Evolutionary conservation across 2,329 filamentous ascomycete genomes (phyloP), one percentile per base, ranked within the genome.

Genomic region (Pyrenophora seminiperda): DNA sequence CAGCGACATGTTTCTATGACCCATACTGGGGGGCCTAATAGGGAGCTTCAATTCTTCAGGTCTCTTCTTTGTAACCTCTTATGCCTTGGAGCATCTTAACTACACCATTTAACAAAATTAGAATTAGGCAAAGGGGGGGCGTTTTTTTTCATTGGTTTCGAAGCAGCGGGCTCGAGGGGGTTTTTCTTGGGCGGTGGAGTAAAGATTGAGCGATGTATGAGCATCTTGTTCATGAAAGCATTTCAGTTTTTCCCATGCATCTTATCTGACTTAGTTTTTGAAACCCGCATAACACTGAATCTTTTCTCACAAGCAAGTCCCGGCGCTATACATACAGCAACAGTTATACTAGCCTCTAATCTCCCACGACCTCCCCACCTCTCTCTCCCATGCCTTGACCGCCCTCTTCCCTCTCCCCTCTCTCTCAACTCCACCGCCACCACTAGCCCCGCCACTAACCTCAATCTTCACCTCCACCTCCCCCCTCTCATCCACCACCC

Each of bases 81-180:
- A 53, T 50, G 47, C 47, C 44, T 42, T 41, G 31, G 47, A 15
- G 53, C 50, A 52, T 57, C 41, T 46, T 37, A 42, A 53, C 37
- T 53, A 50, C 41, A 56, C 36, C 47, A 55, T 60, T 60, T 51
- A 49, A 60, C 53, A 62, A 34, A 41, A 33, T 27, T 67, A 67
- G 61, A 64, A 41, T 50, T 14, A 51, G 50, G 41, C 41, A 15
- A n/a, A n/a, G n/a, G n/a, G n/a, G 59, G 55, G 61, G 59, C 61
- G 61, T 62, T 62, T 39, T 37, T n/a, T n/a, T n/a, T n/a, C n/a
- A n/a, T n/a, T 33, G 30, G 41, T 22, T 33, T n/a, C n/a, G 38
- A 37, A 33, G 43, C 47, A 46, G 41, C 15, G 43, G 11, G 37
- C 31, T 34, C 2, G 22, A 33, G 39, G 30, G 38, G 17, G 47